Evolutionary conservation across 768 basidiomycete genomes (phyloP).

Genomic region (Omphalotus guepiniiformis): DNA sequence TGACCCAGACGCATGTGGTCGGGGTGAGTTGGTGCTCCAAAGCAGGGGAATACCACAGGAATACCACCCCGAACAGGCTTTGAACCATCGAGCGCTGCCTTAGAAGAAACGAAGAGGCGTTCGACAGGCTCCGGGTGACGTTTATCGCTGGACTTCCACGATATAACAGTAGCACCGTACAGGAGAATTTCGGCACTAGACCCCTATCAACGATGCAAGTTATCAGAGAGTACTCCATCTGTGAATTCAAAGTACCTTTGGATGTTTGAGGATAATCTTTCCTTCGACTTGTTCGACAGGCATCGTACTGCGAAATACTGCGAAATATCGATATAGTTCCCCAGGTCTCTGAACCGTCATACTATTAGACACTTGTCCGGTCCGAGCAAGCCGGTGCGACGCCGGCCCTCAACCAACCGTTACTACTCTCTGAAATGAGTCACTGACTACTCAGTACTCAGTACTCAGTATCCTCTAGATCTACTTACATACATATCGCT

Average conservation of each 20-base stretch:
- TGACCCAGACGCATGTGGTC: slow-evolving; percentile 71
- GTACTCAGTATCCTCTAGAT: too few species aligned
- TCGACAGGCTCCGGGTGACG: slow-evolving; percentile 42
- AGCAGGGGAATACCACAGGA: slow-evolving; percentile 78
- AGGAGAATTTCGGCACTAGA: slow-evolving; percentile 59
- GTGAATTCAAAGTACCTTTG: slow-evolving; percentile 44
- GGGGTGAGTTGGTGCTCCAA: slow-evolving; percentile 76
- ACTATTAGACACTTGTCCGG: too few species aligned
- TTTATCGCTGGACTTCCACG: slow-evolving; percentile 64
- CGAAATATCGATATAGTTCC: too few species aligned
- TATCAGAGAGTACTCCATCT: background rate
- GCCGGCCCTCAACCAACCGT: too few species aligned
- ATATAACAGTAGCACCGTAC: slow-evolving; percentile 84
- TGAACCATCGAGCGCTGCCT: slow-evolving; percentile 73
- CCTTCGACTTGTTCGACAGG: slow-evolving; percentile 45
- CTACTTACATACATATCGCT: too few species aligned
- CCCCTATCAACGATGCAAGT: slow-evolving; percentile 40
- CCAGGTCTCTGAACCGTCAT: too few species aligned
- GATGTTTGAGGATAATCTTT: slow-evolving; percentile 52
- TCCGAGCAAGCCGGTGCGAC: too few species aligned
- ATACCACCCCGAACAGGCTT: slow-evolving; percentile 57
- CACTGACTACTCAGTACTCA: too few species aligned
- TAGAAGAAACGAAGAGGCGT: slow-evolving; percentile 77
- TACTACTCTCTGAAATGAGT: too few species aligned
- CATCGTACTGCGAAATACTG: slow-evolving; percentile 32